A percentile compares a stretch with the other conserved stretches of the same genome.
Conservation (phyloP, 2,329 filamentous ascomycete genomes). For the Colletotrichum incanum region DNA sequence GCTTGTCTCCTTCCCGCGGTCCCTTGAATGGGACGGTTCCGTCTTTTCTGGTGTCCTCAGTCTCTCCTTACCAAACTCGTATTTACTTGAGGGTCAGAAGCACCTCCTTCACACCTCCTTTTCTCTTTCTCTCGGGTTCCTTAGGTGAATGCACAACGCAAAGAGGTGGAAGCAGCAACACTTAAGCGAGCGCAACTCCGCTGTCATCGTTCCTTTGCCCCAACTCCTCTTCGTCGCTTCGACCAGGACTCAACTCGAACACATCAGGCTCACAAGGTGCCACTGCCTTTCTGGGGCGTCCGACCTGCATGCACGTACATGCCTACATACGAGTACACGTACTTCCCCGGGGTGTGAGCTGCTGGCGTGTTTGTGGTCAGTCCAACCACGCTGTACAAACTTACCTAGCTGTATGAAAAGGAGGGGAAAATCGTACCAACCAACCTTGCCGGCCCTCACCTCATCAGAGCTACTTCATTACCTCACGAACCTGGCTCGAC, state of each 20-base stretch:
- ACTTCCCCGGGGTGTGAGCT: slow-evolving; percentile 15
- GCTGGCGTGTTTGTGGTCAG: slow-evolving; percentile 12
- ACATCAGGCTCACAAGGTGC: slow-evolving; percentile 29
- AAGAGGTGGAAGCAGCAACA: slow-evolving; percentile 2
- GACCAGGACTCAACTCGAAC: not conserved
- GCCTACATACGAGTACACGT: slow-evolving; percentile 30
- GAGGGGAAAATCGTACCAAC: slow-evolving; percentile 12
- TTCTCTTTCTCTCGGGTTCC: not conserved
- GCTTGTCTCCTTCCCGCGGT: slow-evolving; percentile 9
- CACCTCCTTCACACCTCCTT: slow-evolving; percentile 4
- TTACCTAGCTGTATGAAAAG: not conserved
- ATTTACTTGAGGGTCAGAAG: slow-evolving; percentile 27
- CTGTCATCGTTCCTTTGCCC: slow-evolving; percentile 26
- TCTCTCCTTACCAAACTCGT: slow-evolving; percentile 34
- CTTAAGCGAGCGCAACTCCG: slow-evolving; percentile 32
- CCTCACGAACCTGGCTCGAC: slow-evolving; percentile 34
- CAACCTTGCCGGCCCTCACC: slow-evolving; percentile 9
- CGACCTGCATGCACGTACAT: slow-evolving; percentile 29
- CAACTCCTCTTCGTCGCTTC: not conserved
- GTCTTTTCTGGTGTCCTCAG: slow-evolving; percentile 14
- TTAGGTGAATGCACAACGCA: slow-evolving; percentile 1
- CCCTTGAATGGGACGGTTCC: slow-evolving; percentile 23
- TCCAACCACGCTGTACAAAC: slow-evolving; percentile 10
- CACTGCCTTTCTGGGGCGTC: slow-evolving; percentile 24
- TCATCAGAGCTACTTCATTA: slow-evolving; percentile 6